Evolutionary conservation across 768 basidiomycete genomes (phyloP), one percentile per base, ranked within the genome.

Genomic region (Mycena alexandri): DNA sequence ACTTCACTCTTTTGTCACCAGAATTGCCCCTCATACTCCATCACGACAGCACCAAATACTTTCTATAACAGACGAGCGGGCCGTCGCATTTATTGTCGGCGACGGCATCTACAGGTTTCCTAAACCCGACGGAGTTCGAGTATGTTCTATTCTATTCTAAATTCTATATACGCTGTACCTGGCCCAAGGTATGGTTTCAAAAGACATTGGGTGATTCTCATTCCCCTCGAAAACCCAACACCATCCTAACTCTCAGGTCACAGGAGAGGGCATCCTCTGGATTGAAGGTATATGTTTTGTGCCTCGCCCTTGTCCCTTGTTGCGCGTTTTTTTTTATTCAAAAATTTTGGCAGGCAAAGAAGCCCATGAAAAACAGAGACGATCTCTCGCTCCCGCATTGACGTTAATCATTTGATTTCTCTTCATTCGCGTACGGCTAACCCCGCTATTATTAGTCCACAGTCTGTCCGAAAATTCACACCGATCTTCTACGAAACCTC

Each of bases 161-260:
- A n/a, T n/a, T n/a, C n/a, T n/a, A n/a, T n/a, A n/a, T n/a, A n/a
- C n/a, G n/a, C n/a, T n/a, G n/a, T n/a, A n/a, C n/a, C n/a, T n/a
- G n/a, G n/a, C n/a, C n/a, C n/a, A n/a, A n/a, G n/a, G n/a, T n/a
- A 17, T 90, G 89, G 89, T 90, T 90, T 72, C 81, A 82, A 63
- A 84, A 84, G 36, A 83, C 88, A 2, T 79, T 89, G 8, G 89
- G 70, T 68, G 44, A 59, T 5, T 41, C 29, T 3, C 21, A 21
- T 44, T 22, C 8, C 19, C 10, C 6, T 24, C 12, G 36, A 38
- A 25, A 3, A 6, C 19, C 25, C 6, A 16, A 4, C 17, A 17
- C 29, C 17, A 3, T 19, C 29, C 53, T 60, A 56, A 61, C 11
- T 21, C 16, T 38, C 38, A 38, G 9, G 4, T 38, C 11, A 1